Evolutionary conservation across 202 grass and related monocot genomes (phyloP).

Genomic region (Panicum virgatum): DNA sequence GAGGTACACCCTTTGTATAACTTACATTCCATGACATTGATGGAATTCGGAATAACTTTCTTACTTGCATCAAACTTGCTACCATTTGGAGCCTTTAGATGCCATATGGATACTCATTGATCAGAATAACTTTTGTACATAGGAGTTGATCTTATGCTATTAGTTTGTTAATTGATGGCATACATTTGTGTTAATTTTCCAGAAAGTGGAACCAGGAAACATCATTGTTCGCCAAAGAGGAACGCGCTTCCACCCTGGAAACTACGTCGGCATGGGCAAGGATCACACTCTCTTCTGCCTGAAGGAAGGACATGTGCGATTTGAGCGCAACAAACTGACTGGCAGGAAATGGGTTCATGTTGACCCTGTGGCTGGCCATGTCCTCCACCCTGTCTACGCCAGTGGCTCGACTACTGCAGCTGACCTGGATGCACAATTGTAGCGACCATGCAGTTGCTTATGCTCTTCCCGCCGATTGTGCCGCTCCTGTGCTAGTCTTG

Average conservation of each 20-base stretch:
- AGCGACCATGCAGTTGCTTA: neutral
- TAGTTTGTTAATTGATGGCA: neutral
- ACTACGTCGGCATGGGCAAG: too few relatives aligned
- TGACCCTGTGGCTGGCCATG: conserved; percentile 60
- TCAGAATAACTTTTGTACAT: neutral
- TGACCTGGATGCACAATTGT: conserved; percentile 17
- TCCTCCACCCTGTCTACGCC: conserved; percentile 67
- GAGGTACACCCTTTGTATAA: conserved; percentile 20
- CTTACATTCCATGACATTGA: neutral
- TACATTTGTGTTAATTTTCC: conserved; percentile 16
- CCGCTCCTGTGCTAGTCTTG: neutral
- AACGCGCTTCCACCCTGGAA: too few relatives aligned
- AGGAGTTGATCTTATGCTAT: neutral
- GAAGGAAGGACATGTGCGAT: too few relatives aligned
- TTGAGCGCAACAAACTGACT: too few relatives aligned
- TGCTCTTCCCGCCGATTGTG: neutral
- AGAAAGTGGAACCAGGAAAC: conserved; percentile 93
- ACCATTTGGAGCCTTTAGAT: neutral
- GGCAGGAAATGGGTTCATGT: conserved; percentile 90
- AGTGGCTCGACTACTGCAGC: neutral
- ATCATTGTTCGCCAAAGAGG: too few relatives aligned
- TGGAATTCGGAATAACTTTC: neutral
- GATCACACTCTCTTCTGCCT: too few relatives aligned
- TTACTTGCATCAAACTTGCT: neutral
- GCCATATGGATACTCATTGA: neutral